phyloP scores from a whole-genome alignment of 164 flowering plant species.

The Euptelea pleiosperma region DNA sequence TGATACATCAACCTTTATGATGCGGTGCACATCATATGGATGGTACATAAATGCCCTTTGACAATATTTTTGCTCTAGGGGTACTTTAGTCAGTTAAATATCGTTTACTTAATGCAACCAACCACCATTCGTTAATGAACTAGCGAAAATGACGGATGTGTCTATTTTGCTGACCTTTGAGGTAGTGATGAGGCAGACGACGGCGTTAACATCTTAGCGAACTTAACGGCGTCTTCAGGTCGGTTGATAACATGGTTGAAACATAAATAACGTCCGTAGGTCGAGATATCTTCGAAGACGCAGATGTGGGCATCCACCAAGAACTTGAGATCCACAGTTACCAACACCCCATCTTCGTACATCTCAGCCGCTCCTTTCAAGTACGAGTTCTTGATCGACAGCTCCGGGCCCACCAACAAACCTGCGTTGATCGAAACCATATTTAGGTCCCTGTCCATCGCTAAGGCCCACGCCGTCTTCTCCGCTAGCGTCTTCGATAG shows the following conservation, averaged over 20 bases:
- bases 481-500: constrained; percentile 74
- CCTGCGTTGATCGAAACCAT: constrained; percentile 80
- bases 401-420: constrained; percentile 38
- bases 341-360: constrained; percentile 74
- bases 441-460: constrained; percentile 70
- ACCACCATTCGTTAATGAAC: too few relatives aligned
- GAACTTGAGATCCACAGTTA: constrained; percentile 52
- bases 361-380: constrained; percentile 84
- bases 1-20: background rate
- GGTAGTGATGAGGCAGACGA: constrained; percentile 11
- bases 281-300: constrained; percentile 52
- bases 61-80: too few relatives aligned
- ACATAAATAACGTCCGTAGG: constrained; percentile 79
- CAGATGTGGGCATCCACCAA: constrained; percentile 76
- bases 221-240: constrained; percentile 40
- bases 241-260: constrained; percentile 53
- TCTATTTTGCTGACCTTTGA: constrained; percentile 20
- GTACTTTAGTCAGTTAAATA: too few relatives aligned
- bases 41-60: too few relatives aligned
- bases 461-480: constrained; percentile 82
- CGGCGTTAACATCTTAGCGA: constrained; percentile 33
- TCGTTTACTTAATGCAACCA: too few relatives aligned
- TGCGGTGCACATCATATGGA: too few relatives aligned
- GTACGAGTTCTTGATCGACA: constrained; percentile 47
- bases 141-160: background rate